A percentile compares a stretch with the other conserved stretches of the same genome.
These are phyloP conservation scores for Geotrichum fermentans DNA, from an alignment of 1,139 yeast genomes.

Conservation along the genomic window DNA sequence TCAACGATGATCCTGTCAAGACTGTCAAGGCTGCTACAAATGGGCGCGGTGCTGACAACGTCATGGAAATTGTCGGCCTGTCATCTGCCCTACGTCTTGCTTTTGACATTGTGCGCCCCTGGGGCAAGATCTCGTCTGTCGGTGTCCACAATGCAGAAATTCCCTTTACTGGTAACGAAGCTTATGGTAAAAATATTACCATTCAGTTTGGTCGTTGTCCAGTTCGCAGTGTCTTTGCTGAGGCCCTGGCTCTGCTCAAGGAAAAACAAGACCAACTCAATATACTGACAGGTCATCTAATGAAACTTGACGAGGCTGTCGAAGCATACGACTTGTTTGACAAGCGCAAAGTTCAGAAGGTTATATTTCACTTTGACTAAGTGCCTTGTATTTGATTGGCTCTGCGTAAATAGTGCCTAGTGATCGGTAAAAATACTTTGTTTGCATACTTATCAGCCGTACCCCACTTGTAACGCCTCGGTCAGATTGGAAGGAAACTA, in stretches of 20 bases:
- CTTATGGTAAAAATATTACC: conserved; percentile 54
- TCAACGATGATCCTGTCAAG: conserved; percentile 34
- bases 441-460: too few relatives aligned
- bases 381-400: too few relatives aligned
- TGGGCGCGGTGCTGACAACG: conserved; percentile 53
- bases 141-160: conserved; percentile 60
- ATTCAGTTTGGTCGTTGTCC: conserved; percentile 64
- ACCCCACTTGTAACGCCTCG: too few relatives aligned
- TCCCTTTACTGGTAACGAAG: conserved; percentile 56
- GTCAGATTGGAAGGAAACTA: too few relatives aligned
- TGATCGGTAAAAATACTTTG: too few relatives aligned
- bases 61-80: conserved; percentile 55
- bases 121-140: conserved; percentile 55
- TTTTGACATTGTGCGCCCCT: conserved; percentile 52
- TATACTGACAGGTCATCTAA: conserved; percentile 46
- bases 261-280: conserved; percentile 44
- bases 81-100: conserved; percentile 49
- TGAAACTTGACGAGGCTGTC: conserved; percentile 45
- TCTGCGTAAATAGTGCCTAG: too few relatives aligned
- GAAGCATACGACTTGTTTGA: conserved; percentile 52
- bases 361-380: too few relatives aligned
- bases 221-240: conserved; percentile 53
- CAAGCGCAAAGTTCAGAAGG: conserved; percentile 51
- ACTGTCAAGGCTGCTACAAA: conserved; percentile 38
- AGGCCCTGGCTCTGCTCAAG: conserved; percentile 49